These are phyloP conservation scores for Pelargonium citronellum DNA, from an alignment of 441 rosid species.

Conservation along the genomic window DNA sequence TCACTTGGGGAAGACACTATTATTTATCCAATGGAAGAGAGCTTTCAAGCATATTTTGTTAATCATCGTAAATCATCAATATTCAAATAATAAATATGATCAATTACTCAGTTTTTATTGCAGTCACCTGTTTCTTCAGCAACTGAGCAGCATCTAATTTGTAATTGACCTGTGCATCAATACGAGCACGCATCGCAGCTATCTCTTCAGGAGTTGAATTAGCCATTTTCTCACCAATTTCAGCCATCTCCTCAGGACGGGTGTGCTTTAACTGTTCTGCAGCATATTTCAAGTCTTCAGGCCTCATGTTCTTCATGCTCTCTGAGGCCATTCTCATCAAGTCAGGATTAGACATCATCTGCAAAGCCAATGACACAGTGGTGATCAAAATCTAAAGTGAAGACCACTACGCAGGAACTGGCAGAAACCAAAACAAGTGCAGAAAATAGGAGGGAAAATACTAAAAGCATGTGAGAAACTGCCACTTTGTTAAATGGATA, in stretches of 20 bases:
- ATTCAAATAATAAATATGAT: not conserved
- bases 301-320: conserved; percentile 83
- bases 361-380: conserved; percentile 18
- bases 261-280: conserved; percentile 80
- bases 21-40: not conserved
- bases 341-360: conserved; percentile 96
- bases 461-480: not conserved
- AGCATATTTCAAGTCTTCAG: conserved; percentile 77
- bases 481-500: not conserved
- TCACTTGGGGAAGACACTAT: too few relatives aligned
- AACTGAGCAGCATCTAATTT: conserved; percentile 68
- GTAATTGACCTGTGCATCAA: conserved; percentile 67
- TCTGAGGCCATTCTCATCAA: conserved; percentile 91
- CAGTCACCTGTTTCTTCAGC: conserved; percentile 64
- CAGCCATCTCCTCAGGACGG: conserved; percentile 74
- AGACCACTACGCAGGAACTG: not conserved
- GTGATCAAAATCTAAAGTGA: not conserved
- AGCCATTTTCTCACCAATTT: conserved; percentile 83
- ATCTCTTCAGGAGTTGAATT: conserved; percentile 80
- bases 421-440: not conserved
- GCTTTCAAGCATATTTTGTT: not conserved
- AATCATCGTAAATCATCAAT: not conserved
- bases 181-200: conserved; percentile 66
- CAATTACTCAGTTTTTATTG: not conserved
- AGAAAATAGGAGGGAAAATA: not conserved